phyloP scores from a whole-genome alignment of 768 basidiomycete species.

The Rubroboletus pulcherrimus region DNA sequence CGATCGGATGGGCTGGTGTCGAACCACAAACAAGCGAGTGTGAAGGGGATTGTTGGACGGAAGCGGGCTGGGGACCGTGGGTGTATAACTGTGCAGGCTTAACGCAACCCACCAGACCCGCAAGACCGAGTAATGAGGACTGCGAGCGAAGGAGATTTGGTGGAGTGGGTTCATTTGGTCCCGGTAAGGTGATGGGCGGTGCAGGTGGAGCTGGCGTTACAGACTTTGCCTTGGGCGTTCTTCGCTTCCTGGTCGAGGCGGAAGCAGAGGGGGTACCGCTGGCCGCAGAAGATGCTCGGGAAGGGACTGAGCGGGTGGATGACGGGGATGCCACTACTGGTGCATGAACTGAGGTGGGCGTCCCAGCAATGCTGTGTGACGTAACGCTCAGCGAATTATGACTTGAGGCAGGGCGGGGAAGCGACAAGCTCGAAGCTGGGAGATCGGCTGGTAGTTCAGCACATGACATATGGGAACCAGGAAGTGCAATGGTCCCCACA shows the following conservation, averaged over 20 bases:
- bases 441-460: conserved; percentile 83
- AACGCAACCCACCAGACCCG: conserved; percentile 65
- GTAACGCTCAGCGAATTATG: conserved; percentile 35
- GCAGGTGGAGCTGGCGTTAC: conserved; percentile 44
- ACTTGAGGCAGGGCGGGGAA: conserved; percentile 9
- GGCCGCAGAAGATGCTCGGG: conserved; percentile 9
- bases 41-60: conserved; percentile 34
- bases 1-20: conserved; percentile 61
- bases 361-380: conserved; percentile 27
- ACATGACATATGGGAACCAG: conserved; percentile 81
- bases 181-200: conserved; percentile 60
- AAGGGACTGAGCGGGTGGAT: conserved; percentile 7
- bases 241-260: conserved; percentile 31
- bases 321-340: conserved; percentile 11
- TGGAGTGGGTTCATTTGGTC: conserved; percentile 57
- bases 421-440: conserved; percentile 60
- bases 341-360: not conserved
- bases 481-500: conserved; percentile 98
- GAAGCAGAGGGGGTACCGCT: not conserved
- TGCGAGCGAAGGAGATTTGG: conserved; percentile 72
- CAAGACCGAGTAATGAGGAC: conserved; percentile 64
- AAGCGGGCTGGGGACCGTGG: not conserved
- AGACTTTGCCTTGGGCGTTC: conserved; percentile 35
- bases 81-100: conserved; percentile 42
- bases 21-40: conserved; percentile 44